A percentile compares a stretch with the other conserved stretches of the same genome.
Evolutionary conservation across 768 basidiomycete genomes (phyloP).

Genomic region (Mycena leptocephala): DNA sequence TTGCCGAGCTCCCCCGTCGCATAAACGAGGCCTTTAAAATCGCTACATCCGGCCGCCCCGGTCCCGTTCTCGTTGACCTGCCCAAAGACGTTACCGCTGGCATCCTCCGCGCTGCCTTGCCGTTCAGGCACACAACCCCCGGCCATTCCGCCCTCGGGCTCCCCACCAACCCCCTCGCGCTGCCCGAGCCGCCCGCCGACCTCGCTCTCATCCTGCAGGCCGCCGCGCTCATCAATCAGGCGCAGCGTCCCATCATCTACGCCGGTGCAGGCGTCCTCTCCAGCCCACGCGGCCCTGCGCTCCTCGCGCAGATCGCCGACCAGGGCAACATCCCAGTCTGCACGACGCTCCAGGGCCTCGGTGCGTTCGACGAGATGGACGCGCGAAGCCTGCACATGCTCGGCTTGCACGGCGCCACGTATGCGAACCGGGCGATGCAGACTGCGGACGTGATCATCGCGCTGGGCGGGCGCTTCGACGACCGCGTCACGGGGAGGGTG

Average conservation of each 20-base stretch:
- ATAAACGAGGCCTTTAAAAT: conserved; percentile 99
- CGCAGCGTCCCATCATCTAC: conserved; percentile 93
- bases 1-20: conserved; percentile 92
- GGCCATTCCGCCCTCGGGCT: conserved; percentile 78
- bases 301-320: conserved; percentile 85
- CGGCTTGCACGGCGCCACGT: conserved; percentile 98
- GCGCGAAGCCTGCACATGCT: conserved; percentile 95
- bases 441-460: conserved; percentile 98
- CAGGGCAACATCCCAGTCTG: conserved; percentile 97
- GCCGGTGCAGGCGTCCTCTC: conserved; percentile 93
- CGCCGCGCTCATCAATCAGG: conserved; percentile 92
- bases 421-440: conserved; percentile 98
- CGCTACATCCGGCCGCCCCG: conserved; percentile 96
- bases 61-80: conserved; percentile 97
- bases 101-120: conserved; percentile 88
- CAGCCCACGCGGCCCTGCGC: conserved; percentile 84
- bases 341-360: conserved; percentile 96
- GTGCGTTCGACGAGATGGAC: conserved; percentile 94
- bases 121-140: conserved; percentile 90
- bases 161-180: conserved; percentile 80
- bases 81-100: conserved; percentile 98
- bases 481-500: conserved; percentile 96
- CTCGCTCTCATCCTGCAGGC: conserved; percentile 82
- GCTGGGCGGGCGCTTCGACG: conserved; percentile 96
- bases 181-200: conserved; percentile 74